Evolutionary conservation across 2,329 filamentous ascomycete species (phyloP), one percentile per base, ranked within the genome.

Genomic region (Chaetomium globosum): DNA sequence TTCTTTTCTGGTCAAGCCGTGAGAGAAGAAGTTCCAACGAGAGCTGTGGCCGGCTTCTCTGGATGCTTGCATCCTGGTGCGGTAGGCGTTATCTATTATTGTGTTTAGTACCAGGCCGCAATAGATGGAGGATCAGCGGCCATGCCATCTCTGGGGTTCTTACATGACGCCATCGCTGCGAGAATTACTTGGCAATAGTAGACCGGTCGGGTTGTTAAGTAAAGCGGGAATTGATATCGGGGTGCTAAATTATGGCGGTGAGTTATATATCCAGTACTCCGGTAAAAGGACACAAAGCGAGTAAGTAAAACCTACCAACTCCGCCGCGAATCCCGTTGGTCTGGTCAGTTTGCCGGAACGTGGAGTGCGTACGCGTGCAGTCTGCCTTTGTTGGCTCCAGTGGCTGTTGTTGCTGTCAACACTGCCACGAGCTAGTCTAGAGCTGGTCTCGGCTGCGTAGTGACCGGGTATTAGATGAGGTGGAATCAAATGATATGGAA

Each of bases 21-120:
- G 79, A 9, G 78, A 76, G 60, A 83, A 83, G 8, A 78, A 79
- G 33, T 81, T 82, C 76, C 77, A 80, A 26, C 73, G 70, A 26
- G 78, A 75, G 63, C 78, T 76, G 58, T 77, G 73, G 63, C 80
- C 78, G 59, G 80, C 79, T 52, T 81, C 71, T 26, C 68, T 75
- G 65, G 80, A 79, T 65, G 82, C 82, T 64, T 76, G 73, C 65
- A 78, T 77, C 75, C 80, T 83, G 67, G 80, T 77, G 60, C 74
- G 75, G 70, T 77, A 80, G 51, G 77, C 74, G 69, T 83, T 83
- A 76, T 82, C 81, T 83, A 72, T 28, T 48, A 43, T 43, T 43
- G 16, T 31, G 66, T 13, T 63, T 21, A 63, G 51, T 28, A 19
- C 53, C 53, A 21, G 30, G 30, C 4, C 31, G 7, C 16, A 16